Evolutionary conservation across 1,284 basidiomycete species (phyloP), one percentile per base, ranked within the genome.

Genomic region (Fomitopsis pinicola): DNA sequence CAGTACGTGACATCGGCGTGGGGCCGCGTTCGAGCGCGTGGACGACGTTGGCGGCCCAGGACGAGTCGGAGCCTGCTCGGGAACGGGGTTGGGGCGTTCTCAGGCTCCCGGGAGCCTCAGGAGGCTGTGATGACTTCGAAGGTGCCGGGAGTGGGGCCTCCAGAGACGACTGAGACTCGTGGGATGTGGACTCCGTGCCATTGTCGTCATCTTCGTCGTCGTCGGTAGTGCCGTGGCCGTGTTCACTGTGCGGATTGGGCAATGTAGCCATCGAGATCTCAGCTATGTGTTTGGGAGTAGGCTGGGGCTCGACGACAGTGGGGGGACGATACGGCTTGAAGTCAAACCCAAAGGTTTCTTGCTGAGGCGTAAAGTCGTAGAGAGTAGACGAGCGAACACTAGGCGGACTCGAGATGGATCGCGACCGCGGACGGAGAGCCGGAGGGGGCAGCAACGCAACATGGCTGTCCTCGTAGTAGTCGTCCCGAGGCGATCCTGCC

Each of bases 361-460:
- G 44, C 30, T 22, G 35, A 7, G 59, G 55, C n/a, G 59, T 22
- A 42, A 55, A 61, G 30, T 52, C 60, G 48, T 61, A 62, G 26
- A 62, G 61, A 19, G 54, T 57, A 33, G 61, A 55, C 10, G 61
- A 59, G 28, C 58, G 58, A 9, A 59, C 38, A n/a, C 57, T 59
- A 5, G 52, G 22, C 2, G 55, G 61, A n/a, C 57, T 56, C n/a
- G 58, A 56, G 22, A 57, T 22, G 8, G 61, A 55, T 5, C 38
- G 35, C 8, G 61, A 59, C 12, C 45, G 42, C 14, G 61, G 61
- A 6, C 54, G 61, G 33, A 62, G 61, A 19, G 52, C 35, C 35
- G 46, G 28, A 17, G 46, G 28, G 9, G 46, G 40, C 1, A 58
- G 55, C 22, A 59, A 48, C 14, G 50, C 44, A 4, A 56, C 42